Conservation (phyloP, 352 stramenopile genomes). For the Globisporangium viniferum region DNA sequence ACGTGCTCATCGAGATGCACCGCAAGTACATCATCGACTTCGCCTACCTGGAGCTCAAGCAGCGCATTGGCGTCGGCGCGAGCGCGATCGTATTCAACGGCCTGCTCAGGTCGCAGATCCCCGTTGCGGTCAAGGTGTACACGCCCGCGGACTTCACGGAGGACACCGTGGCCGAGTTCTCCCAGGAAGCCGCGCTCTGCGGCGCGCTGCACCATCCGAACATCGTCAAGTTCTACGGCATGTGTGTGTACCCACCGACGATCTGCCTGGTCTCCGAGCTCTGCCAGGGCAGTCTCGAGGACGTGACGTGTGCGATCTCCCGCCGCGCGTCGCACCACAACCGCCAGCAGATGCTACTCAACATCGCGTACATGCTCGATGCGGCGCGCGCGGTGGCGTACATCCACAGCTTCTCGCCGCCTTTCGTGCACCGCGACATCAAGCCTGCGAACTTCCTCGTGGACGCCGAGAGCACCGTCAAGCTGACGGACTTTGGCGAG, state of each 20-base stretch:
- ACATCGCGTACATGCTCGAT: slow-evolving; percentile 63
- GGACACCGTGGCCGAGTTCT: slow-evolving; percentile 52
- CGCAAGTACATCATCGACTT: slow-evolving; percentile 76
- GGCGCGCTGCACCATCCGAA: slow-evolving; percentile 57
- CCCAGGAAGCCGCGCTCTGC: slow-evolving; percentile 56
- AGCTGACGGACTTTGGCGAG: slow-evolving; percentile 74
- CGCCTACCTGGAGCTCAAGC: slow-evolving; percentile 49
- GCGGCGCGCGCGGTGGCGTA: slow-evolving; percentile 64
- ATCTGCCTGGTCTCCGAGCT: slow-evolving; percentile 72
- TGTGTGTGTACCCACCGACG: slow-evolving; percentile 61
- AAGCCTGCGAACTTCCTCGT: slow-evolving; percentile 77
- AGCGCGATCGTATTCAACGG: slow-evolving; percentile 54
- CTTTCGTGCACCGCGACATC: slow-evolving; percentile 77
- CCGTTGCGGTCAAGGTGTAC: slow-evolving; percentile 72
- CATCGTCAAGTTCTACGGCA: slow-evolving; percentile 59
- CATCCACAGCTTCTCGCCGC: slow-evolving; percentile 66
- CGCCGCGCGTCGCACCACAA: slow-evolving; percentile 34
- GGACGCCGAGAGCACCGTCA: slow-evolving; percentile 52
- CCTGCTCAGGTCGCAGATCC: slow-evolving; percentile 36
- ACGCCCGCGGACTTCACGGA: slow-evolving; percentile 59
- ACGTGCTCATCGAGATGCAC: slow-evolving; percentile 71
- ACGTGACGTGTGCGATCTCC: slow-evolving; percentile 39
- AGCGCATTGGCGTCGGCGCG: slow-evolving; percentile 45
- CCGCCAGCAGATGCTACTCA: slow-evolving; percentile 54
- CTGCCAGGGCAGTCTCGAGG: slow-evolving; percentile 56